Evolutionary conservation across 805 yeast species (phyloP), one percentile per base, ranked within the genome.

Genomic region (Ogataea methylovora): DNA sequence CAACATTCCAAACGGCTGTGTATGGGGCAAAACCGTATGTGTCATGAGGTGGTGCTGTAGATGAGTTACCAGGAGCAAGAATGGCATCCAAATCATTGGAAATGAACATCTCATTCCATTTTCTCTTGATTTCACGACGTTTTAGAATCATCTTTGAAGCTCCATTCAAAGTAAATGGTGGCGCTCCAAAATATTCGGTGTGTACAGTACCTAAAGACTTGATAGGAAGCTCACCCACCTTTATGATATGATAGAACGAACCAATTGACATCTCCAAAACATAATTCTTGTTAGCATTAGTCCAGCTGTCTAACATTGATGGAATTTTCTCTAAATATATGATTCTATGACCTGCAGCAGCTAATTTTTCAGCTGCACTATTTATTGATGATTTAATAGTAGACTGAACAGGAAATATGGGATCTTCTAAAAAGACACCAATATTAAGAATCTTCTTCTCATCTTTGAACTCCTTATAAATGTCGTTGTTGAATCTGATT

Each of bases 361-460:
- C 19, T 22, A 32, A 28, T 46, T 74, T 74, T 45, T n/a, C n/a
- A n/a, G n/a, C n/a, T 14, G 11, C 14, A 8, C 17, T 15, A 8
- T 23, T 28, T 9, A 27, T n/a, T 2, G 31, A 13, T 23, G n/a
- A n/a, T 13, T 58, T 51, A 28, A 71, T 61, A 27, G 81, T 78
- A 8, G 82, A 81, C 31, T 73, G 67, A 29, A 76, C 72, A 35
- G 67, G 69, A 12, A 72, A 75, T 18, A 71, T 51, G 20, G 69
- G 73, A 49, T 76, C 79, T 39, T 70, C 72, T 41, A 58, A 65
- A 43, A 71, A 57, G 13, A 74, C 65, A 25, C 71, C 81, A 42
- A 75, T 62, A 17, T 70, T 73, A 6, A 9, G 21, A 12, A 9
- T 15, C 10, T 8, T 5, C 9, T 7, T 27, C 4, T 12, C 16